Evolutionary conservation across 1,139 yeast genomes (phyloP).

Genomic region (Blastobotrys proliferans): DNA sequence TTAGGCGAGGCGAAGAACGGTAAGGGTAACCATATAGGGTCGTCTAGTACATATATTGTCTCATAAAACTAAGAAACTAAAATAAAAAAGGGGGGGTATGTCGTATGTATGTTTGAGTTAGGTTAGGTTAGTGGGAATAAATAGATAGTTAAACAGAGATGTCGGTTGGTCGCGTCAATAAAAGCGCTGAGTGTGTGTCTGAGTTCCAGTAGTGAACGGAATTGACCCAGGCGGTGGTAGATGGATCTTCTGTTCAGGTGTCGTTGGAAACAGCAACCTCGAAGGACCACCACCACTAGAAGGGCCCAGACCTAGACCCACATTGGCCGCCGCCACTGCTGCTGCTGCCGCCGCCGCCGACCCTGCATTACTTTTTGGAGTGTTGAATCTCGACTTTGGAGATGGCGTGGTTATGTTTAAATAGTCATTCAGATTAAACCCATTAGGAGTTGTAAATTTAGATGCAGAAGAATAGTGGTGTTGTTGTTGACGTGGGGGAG

Average conservation of each 20-base stretch:
- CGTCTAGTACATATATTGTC: too few relatives aligned
- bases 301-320: too few relatives aligned
- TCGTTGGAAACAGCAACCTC: conserved; percentile 3
- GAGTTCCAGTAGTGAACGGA: too few relatives aligned
- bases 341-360: too few relatives aligned
- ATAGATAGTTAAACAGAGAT: neutral
- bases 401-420: conserved; percentile 75
- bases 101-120: too few relatives aligned
- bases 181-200: too few relatives aligned
- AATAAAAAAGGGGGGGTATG: too few relatives aligned
- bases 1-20: too few relatives aligned
- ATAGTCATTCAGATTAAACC: conserved; percentile 79
- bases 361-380: too few relatives aligned
- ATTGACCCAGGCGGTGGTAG: conserved; percentile 9
- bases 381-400: conserved; percentile 35
- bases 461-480: neutral
- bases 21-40: too few relatives aligned
- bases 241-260: conserved; percentile 6
- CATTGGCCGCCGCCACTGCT: neutral
- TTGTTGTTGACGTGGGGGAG: neutral
- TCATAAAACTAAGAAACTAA: too few relatives aligned
- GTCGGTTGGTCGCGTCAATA: neutral
- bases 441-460: conserved; percentile 42
- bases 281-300: neutral
- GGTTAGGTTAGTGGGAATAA: too few relatives aligned